Evolutionary conservation across 306 rosid genomes (phyloP), one percentile per base, ranked within the genome.

Genomic region (Psophocarpus tetragonolobus): DNA sequence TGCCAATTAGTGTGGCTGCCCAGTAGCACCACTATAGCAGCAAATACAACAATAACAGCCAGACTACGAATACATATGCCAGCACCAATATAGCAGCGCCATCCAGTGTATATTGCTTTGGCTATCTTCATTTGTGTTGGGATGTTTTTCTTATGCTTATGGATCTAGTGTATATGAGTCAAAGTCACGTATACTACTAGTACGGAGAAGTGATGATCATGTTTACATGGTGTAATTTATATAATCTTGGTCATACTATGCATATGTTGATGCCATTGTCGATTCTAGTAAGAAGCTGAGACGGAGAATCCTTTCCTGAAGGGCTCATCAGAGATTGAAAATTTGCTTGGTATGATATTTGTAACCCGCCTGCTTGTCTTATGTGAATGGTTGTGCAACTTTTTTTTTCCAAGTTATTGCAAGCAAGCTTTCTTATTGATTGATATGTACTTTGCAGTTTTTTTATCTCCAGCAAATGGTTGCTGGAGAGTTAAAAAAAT

Each of bases 121-220:
- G 23, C 51, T n/a, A 32, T 60, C 53, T 69, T 42, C 20, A 51
- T 36, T 62, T 67, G 44, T 10, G 53, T 71, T 51, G 64, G 71
- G 64, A 42, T 54, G 62, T 20, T 20, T 69, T 74, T 62, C 12
- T 18, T 21, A 27, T 80, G 84, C 30, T 48, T 47, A 44, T 36
- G 71, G 71, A 41, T 77, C 4, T 45, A 1, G 57, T 79, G 51
- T 53, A 44, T 61, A 76, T 44, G 48, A 71, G 44, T 41, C 62
- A 41, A 21, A 29, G 7, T 82, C 15, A 76, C 63, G 79, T 54
- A 42, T 57, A 35, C n/a, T n/a, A n/a, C 36, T 74, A 64, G 41
- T 68, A 27, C 21, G 41, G 45, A 81, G 72, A 63, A 76, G 81
- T 53, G 36, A 57, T 57, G 51, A 32, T 68, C 68, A 45, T 84